Evolutionary conservation across 768 basidiomycete genomes (phyloP).

Genomic region (Tricholoma sp.): DNA sequence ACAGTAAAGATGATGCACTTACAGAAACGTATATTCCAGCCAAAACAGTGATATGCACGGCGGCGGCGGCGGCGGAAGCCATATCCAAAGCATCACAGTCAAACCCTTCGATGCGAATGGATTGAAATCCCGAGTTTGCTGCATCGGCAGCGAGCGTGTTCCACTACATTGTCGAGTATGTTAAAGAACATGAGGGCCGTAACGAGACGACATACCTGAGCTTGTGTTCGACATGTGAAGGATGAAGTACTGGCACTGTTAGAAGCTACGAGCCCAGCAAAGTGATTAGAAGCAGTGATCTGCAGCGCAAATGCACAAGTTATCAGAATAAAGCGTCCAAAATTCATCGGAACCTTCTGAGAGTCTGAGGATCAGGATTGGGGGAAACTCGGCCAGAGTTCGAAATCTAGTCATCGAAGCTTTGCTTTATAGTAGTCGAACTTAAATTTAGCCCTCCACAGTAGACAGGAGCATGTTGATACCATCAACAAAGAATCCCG

Average conservation of each 20-base stretch:
- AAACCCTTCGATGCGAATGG: conserved; percentile 31
- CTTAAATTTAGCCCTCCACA: too few species aligned
- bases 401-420: not conserved
- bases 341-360: not conserved
- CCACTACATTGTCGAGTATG: conserved; percentile 22
- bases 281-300: conserved; percentile 25
- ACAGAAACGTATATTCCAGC: conserved; percentile 32
- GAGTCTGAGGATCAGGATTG: not conserved
- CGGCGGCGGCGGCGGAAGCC: conserved; percentile 30
- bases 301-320: conserved; percentile 10
- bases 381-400: not conserved
- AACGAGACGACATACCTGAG: conserved; percentile 18
- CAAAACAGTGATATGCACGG: conserved; percentile 25
- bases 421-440: not conserved
- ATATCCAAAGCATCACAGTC: conserved; percentile 32
- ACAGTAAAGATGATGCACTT: conserved; percentile 1
- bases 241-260: conserved; percentile 24
- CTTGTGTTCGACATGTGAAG: conserved; percentile 31
- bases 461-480: not conserved
- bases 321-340: conserved; percentile 2
- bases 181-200: not conserved
- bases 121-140: conserved; percentile 25
- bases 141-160: conserved; percentile 27
- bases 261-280: conserved; percentile 27
- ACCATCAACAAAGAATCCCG: not conserved